Conservation (phyloP, 768 basidiomycete species). For the Leccinum obscurum region DNA sequence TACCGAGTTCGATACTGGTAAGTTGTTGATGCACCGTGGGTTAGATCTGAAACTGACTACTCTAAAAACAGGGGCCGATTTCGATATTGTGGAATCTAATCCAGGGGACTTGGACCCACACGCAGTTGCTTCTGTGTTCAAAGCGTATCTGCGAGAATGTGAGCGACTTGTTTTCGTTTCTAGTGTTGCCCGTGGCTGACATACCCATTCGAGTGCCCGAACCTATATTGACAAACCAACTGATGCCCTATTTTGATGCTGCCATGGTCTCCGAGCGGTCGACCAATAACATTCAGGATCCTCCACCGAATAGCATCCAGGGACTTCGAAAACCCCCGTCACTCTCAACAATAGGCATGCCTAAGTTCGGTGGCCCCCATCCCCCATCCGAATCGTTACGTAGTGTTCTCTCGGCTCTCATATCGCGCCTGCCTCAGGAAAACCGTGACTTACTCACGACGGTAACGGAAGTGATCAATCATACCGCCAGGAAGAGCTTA, state of each 20-base stretch:
- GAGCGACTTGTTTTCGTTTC: slow-evolving; percentile 37
- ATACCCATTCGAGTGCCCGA: slow-evolving; percentile 68
- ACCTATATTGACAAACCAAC: slow-evolving; percentile 71
- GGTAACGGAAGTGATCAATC: slow-evolving; percentile 75
- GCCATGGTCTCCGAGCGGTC: slow-evolving; percentile 59
- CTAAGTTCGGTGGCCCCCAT: slow-evolving; percentile 58
- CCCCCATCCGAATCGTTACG: slow-evolving; percentile 61
- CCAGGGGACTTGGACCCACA: slow-evolving; percentile 93
- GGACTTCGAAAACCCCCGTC: slow-evolving; percentile 75
- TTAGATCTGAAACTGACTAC: slow-evolving; percentile 7
- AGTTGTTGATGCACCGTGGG: slow-evolving; percentile 19
- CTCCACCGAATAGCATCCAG: slow-evolving; percentile 38
- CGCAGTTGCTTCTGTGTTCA: slow-evolving; percentile 90
- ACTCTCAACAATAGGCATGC: slow-evolving; percentile 75
- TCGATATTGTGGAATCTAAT: slow-evolving; percentile 71
- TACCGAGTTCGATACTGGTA: slow-evolving; percentile 80
- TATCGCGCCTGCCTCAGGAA: slow-evolving; percentile 70
- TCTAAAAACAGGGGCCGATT: slow-evolving; percentile 69
- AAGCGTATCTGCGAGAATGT: slow-evolving; percentile 91
- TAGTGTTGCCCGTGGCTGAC: slow-evolving; percentile 4
- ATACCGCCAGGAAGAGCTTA: slow-evolving; percentile 63
- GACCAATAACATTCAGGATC: slow-evolving; percentile 29
- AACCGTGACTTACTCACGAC: slow-evolving; percentile 85
- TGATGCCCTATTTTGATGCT: slow-evolving; percentile 77
- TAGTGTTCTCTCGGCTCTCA: slow-evolving; percentile 58